These are phyloP conservation scores for Phytophthora europaea DNA, from an alignment of 352 stramenopile species.

Conservation along the genomic window DNA sequence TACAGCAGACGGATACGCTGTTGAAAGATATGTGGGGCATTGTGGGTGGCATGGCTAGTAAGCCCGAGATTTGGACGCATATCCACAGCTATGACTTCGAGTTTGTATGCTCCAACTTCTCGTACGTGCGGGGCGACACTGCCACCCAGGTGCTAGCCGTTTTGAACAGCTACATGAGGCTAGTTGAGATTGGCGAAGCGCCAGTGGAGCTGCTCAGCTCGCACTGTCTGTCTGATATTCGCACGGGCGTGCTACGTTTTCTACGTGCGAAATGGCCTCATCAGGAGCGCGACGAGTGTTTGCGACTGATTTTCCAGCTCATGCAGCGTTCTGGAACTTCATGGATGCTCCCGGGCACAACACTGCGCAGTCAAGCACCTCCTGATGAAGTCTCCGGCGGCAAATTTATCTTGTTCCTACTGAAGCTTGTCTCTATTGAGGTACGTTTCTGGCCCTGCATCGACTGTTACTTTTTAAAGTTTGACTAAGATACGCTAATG, in stretches of 20 bases:
- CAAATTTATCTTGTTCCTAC: constrained; percentile 81
- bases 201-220: constrained; percentile 63
- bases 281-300: constrained; percentile 76
- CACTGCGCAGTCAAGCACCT: constrained; percentile 51
- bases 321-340: constrained; percentile 66
- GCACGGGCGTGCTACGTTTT: constrained; percentile 68
- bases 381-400: constrained; percentile 66
- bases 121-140: constrained; percentile 40
- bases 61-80: constrained; percentile 51
- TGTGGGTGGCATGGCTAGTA: constrained; percentile 47
- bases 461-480: background rate
- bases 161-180: constrained; percentile 66
- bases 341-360: constrained; percentile 76
- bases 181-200: constrained; percentile 55
- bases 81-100: constrained; percentile 69
- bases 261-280: constrained; percentile 76
- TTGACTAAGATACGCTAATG: background rate
- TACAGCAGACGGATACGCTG: constrained; percentile 27
- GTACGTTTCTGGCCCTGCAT: constrained; percentile 34
- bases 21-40: constrained; percentile 63
- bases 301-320: constrained; percentile 67
- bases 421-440: constrained; percentile 86
- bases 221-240: constrained; percentile 66
- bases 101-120: constrained; percentile 74
- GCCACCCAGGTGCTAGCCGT: constrained; percentile 58